A percentile compares a stretch with the other conserved stretches of the same genome.
Evolutionary conservation across 176 grass and related monocot species (phyloP).

Genomic region (Otatea glauca): DNA sequence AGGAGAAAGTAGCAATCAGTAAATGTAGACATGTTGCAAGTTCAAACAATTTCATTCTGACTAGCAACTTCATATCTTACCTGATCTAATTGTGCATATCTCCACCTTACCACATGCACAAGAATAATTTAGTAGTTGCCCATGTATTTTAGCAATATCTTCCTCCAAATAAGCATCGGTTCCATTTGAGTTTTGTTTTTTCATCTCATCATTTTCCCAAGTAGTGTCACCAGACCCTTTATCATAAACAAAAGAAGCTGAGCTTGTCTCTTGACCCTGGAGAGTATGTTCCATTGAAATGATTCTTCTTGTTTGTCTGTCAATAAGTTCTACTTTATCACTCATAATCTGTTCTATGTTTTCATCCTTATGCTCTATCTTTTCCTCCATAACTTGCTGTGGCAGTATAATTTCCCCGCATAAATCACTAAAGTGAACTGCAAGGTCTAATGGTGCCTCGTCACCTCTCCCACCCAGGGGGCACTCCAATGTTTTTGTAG

Average conservation of each 20-base stretch:
- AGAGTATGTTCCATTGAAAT: slow-evolving; percentile 28
- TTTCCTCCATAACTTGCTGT: too few relatives aligned
- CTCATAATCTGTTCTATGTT: slow-evolving; percentile 1
- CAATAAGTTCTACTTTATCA: slow-evolving; percentile 24
- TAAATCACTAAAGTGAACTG: slow-evolving; percentile 32
- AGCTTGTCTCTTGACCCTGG: slow-evolving; percentile 3
- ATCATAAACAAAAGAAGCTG: not conserved
- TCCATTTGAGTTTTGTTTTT: slow-evolving; percentile 28
- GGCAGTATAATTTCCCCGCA: too few relatives aligned
- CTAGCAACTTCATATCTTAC: slow-evolving; percentile 35
- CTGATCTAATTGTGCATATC: slow-evolving; percentile 50
- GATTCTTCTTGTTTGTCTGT: not conserved
- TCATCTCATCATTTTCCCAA: slow-evolving; percentile 17
- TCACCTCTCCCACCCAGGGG: slow-evolving; percentile 21
- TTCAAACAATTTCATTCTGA: slow-evolving; percentile 28
- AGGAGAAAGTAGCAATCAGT: too few relatives aligned
- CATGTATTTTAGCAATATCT: slow-evolving; percentile 28
- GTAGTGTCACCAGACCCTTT: not conserved
- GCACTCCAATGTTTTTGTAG: slow-evolving; percentile 27
- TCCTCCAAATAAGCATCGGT: slow-evolving; percentile 32
- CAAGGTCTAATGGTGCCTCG: not conserved
- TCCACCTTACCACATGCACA: slow-evolving; percentile 33
- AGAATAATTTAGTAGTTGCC: slow-evolving; percentile 16
- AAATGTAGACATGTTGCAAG: not conserved
- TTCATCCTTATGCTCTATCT: too few relatives aligned